Evolutionary conservation across 2,329 filamentous ascomycete species (phyloP).

Genomic region (Hypoxylon rubiginosum): DNA sequence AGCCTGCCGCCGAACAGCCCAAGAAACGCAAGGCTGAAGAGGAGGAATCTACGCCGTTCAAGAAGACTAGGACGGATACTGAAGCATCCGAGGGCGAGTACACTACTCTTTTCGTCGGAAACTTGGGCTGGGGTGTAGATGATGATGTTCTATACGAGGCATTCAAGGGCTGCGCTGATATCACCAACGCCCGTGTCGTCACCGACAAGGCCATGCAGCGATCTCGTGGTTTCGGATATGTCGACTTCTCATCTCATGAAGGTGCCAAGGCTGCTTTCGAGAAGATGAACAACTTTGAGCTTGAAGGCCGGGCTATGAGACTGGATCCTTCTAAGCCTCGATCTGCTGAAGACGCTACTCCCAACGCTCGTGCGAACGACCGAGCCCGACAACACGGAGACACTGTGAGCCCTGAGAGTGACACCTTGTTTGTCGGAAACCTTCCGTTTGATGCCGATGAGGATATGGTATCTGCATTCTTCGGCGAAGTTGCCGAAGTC

Average conservation of each 20-base stretch:
- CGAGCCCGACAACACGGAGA: conserved; percentile 82
- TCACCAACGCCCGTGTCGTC: conserved; percentile 82
- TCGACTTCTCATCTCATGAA: conserved; percentile 81
- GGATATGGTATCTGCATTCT: conserved; percentile 79
- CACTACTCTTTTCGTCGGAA: conserved; percentile 87
- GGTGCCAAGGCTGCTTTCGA: conserved; percentile 79
- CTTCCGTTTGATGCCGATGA: conserved; percentile 86
- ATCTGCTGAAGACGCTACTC: conserved; percentile 66
- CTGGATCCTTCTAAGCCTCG: conserved; percentile 82
- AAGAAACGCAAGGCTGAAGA: conserved; percentile 78
- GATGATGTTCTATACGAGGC: conserved; percentile 84
- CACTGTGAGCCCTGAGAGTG: conserved; percentile 80
- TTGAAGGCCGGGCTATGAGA: conserved; percentile 82
- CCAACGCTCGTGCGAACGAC: conserved; percentile 70
- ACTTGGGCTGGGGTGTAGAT: conserved; percentile 91
- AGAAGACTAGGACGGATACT: conserved; percentile 76
- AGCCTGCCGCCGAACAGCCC: conserved; percentile 55
- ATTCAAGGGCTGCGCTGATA: conserved; percentile 83
- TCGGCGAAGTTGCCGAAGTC: conserved; percentile 77
- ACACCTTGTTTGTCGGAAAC: conserved; percentile 94
- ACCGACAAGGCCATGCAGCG: conserved; percentile 84
- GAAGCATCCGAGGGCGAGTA: conserved; percentile 57
- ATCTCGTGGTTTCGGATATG: conserved; percentile 93
- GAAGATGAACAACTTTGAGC: conserved; percentile 79
- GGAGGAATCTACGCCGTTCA: conserved; percentile 62